Evolutionary conservation across 768 basidiomycete genomes (phyloP), one percentile per base, ranked within the genome.

Genomic region (Leucocoprinus leucothites): DNA sequence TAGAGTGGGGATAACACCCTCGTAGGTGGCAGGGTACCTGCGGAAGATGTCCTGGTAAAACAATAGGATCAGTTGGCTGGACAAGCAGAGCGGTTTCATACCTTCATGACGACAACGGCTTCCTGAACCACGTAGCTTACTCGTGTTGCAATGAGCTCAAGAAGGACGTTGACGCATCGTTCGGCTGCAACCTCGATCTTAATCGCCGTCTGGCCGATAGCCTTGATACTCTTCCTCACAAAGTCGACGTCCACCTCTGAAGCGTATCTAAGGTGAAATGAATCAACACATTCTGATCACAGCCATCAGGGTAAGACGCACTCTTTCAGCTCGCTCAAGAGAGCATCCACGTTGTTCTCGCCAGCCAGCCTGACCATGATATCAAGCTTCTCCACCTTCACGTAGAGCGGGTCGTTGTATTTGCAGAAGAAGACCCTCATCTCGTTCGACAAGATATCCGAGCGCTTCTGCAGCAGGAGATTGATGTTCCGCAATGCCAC

Each of bases 361-460:
- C 79, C 81, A 11, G 93, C 94, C 53, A 99, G 74, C 53, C 93
- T 80, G 48, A 98, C 91, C 97, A 99, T 99, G 67, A 98, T 97
- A 63, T 98, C 97, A 61, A 99, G 74, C 71, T 99, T 98, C 71
- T 98, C 97, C 50, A 98, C 84, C 71, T 99, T 99, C 68, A 98
- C 95, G 65, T 98, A 99, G n/a, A 96, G 74, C 4, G 96, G 96
- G 65, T 99, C 96, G 65, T 98, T 98, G 74, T 99, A 98, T 71
- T 99, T 99, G 85, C 96, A 98, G 78, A 98, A 99, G 70, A 99
- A 99, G 18, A 99, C 97, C 43, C 95, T 82, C 92, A 99, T 95
- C 70, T 99, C 96, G 70, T 91, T 97, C 6, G 88, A 83, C 8
- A 99, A 82, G 57, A 97, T 79, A 59, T 94, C 94, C 1, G 92